Base-by-base conservation (phyloP, 2,329 filamentous ascomycete genomes). In the Fusarium armeniacum region DNA sequence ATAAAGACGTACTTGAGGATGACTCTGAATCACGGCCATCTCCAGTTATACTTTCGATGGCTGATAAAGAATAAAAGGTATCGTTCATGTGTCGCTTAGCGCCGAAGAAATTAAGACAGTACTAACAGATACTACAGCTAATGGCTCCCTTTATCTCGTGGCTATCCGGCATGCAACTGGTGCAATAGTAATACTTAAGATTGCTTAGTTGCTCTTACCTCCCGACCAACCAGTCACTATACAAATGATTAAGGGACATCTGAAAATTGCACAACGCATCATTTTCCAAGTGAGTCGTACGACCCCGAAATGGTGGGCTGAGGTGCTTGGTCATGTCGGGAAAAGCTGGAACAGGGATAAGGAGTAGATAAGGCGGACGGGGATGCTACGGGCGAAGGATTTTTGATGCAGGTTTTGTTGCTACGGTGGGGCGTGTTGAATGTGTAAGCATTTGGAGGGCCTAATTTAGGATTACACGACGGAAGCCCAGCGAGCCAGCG, bases 181-280 rank as follows among this genome's bases (percentile, higher is more conserved):
- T 5, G 2, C 11, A 40, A 12, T 20, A 40, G 4, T 11, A 20
- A 15, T 15, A 8, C 11, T 40, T 18, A 40, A 5, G 2, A 6
- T 40, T 40, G 36, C 11, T 40, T 8, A 38, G 32, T n/a, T 38
- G n/a, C 18, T 6, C 28, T 20, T n/a, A 35, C 15, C 11, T 38
- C 36, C n/a, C 36, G n/a, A 12, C n/a, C 7, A 20, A 5, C 1
- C 6, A 40, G 4, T 0, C 12, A 22, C 1, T 40, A 18, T 12
- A 11, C 5, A 0, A 18, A 18, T 0, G 5, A 24, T 26, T 44
- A 7, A 0, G 20, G 24, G 5, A 24, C 5, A n/a, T 4, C 20
- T 5, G 8, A 3, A 43, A 3, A 2, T 43, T 10, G 13, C 20
- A 1, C 5, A 16, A 2, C 5, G 24, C 8, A 24, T 13, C 1